A percentile compares a stretch with the other conserved stretches of the same genome.
phyloP scores from a whole-genome alignment of 2,329 filamentous ascomycete species.

The Botrytis aclada region DNA sequence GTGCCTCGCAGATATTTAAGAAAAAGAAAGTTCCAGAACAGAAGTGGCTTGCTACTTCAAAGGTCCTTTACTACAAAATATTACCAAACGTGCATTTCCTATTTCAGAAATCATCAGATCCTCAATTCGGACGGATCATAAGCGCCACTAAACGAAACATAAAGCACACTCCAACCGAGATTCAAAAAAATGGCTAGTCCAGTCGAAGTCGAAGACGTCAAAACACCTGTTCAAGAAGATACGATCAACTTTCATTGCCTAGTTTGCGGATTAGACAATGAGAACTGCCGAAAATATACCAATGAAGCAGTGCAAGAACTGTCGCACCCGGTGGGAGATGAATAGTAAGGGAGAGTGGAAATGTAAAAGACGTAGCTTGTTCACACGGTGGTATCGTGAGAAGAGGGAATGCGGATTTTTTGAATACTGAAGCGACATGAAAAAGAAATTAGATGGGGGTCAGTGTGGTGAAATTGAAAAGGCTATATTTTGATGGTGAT shows the following conservation, averaged over 20 bases:
- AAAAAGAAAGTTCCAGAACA: too few species aligned
- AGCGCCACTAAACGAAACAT: not conserved
- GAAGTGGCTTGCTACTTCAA: fast-evolving
- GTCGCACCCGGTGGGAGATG: not conserved
- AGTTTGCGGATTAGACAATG: not conserved
- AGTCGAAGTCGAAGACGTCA: not conserved
- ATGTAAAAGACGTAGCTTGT: not conserved
- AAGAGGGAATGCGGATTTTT: not conserved
- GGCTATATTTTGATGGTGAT: too few species aligned
- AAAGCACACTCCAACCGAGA: not conserved
- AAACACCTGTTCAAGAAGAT: not conserved
- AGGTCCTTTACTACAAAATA: not conserved
- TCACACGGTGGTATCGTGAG: not conserved
- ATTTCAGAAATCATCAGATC: not conserved
- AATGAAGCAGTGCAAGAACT: not conserved
- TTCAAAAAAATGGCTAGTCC: not conserved
- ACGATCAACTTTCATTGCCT: not conserved
- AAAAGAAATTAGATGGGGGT: not conserved
- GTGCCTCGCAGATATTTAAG: not conserved
- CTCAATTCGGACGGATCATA: not conserved
- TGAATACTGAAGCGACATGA: not conserved
- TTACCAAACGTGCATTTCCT: not conserved
- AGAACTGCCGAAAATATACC: not conserved
- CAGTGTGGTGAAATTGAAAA: not conserved
- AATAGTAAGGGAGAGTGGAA: not conserved